These are phyloP conservation scores for Hypseocharis bilobata DNA, from an alignment of 441 rosid species.

Conservation along the genomic window DNA sequence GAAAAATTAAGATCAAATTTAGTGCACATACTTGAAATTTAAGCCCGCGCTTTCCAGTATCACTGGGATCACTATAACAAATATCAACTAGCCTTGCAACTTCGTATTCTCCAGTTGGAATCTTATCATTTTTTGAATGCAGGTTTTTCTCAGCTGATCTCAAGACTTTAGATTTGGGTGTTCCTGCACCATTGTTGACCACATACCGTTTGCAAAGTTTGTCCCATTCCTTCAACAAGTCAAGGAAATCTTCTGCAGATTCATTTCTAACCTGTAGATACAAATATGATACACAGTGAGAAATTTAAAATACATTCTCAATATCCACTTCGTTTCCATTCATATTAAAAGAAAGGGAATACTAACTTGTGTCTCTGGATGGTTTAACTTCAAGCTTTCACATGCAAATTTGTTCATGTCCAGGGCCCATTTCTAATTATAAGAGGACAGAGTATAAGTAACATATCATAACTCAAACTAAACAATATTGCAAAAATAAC, in stretches of 20 bases:
- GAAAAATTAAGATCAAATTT: not conserved
- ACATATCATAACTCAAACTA: not conserved
- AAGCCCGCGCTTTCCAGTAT: slow-evolving; percentile 29
- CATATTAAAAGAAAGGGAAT: not conserved
- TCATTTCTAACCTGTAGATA: not conserved
- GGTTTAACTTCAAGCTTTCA: slow-evolving; percentile 46
- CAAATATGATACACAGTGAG: slow-evolving; percentile 20
- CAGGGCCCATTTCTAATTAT: slow-evolving; percentile 60
- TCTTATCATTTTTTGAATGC: slow-evolving; percentile 21
- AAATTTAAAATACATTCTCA: not conserved
- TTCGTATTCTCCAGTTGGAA: slow-evolving; percentile 34
- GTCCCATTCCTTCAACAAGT: not conserved
- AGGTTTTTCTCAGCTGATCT: slow-evolving; percentile 5
- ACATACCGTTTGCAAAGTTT: not conserved
- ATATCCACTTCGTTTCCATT: not conserved
- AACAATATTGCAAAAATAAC: not conserved
- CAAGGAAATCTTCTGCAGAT: not conserved
- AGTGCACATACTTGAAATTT: slow-evolving; percentile 37
- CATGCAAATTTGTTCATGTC: slow-evolving; percentile 52
- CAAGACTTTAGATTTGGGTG: not conserved
- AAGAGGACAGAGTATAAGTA: not conserved
- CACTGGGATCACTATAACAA: slow-evolving; percentile 43
- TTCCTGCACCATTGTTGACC: not conserved
- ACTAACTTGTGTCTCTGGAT: slow-evolving; percentile 50
- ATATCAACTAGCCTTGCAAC: slow-evolving; percentile 44